Conservation (phyloP, 225 moss, liverwort and hornwort species). For the Asterella californica region DNA sequence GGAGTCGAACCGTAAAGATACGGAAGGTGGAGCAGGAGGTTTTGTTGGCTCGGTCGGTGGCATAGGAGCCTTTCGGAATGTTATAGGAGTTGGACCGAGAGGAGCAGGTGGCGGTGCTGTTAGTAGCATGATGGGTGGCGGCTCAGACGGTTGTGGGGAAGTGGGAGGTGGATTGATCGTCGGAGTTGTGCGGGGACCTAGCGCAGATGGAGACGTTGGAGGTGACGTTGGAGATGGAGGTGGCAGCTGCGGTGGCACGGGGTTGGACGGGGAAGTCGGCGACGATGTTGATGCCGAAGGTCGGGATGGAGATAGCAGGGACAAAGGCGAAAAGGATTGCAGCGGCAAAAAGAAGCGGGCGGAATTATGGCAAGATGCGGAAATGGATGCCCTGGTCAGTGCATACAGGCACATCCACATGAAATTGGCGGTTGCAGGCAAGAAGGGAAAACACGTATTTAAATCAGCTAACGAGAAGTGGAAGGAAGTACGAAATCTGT, state of each 20-base stretch:
- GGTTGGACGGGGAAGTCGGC: constrained; percentile 25
- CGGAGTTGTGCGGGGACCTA: constrained; percentile 1
- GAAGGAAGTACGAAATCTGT: constrained; percentile 45
- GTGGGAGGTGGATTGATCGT: constrained; percentile 7
- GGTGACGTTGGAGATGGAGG: constrained; percentile 31
- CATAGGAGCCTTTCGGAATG: constrained; percentile 26
- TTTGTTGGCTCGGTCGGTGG: constrained; percentile 26
- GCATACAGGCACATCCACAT: constrained; percentile 50
- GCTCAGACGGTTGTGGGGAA: constrained; percentile 12
- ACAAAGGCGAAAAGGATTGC: constrained; percentile 42
- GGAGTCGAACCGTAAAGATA: constrained; percentile 31
- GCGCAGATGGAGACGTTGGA: constrained; percentile 16
- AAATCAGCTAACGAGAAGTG: constrained; percentile 56
- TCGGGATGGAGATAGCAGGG: constrained; percentile 45
- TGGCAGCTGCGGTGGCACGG: constrained; percentile 27
- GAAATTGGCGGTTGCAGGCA: constrained; percentile 47
- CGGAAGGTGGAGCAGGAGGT: constrained; percentile 19
- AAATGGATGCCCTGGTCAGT: constrained; percentile 51
- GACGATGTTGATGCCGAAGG: constrained; percentile 43
- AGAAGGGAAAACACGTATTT: constrained; percentile 53
- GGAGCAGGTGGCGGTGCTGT: constrained; percentile 21
- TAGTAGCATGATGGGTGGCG: constrained; percentile 16
- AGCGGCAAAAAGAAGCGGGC: constrained; percentile 54
- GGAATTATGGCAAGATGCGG: constrained; percentile 54
- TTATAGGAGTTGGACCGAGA: constrained; percentile 14